These are phyloP conservation scores for Acmispon strigosus DNA, from an alignment of 306 rosid genomes.

Conservation along the genomic window DNA sequence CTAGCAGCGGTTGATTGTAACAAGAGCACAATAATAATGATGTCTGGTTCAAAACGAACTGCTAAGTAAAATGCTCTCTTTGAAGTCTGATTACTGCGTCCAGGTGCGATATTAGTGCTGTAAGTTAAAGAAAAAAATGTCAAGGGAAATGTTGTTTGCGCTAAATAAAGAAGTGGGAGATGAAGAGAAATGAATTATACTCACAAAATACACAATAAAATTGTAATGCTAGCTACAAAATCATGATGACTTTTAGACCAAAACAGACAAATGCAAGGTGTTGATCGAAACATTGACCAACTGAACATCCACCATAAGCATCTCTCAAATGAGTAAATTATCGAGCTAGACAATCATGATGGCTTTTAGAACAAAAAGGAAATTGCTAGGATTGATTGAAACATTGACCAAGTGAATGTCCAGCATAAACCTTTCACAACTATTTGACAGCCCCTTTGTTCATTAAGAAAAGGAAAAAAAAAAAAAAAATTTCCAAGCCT, in stretches of 20 bases:
- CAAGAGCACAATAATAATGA: conserved; percentile 19
- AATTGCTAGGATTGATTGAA: background rate
- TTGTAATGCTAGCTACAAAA: background rate
- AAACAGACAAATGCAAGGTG: background rate
- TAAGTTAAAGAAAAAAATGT: background rate
- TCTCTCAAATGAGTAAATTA: too few species aligned
- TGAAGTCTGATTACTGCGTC: conserved; percentile 22
- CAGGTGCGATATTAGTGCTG: conserved; percentile 38
- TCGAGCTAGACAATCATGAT: background rate
- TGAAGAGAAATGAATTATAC: background rate
- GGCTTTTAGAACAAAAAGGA: background rate
- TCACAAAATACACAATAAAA: too few species aligned
- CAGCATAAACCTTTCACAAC: background rate
- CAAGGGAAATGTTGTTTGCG: background rate
- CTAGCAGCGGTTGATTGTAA: conserved; percentile 27
- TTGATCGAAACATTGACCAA: background rate
- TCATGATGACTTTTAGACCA: background rate
- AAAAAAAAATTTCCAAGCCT: background rate
- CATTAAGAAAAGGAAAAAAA: background rate
- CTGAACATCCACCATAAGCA: background rate
- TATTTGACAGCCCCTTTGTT: background rate
- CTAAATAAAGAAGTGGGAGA: background rate
- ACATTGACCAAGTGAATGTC: background rate
- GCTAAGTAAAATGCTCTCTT: conserved; percentile 23
- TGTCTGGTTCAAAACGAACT: conserved; percentile 9